Conservation (phyloP, 768 basidiomycete genomes). For the Lactarius pseudohatsudake region DNA sequence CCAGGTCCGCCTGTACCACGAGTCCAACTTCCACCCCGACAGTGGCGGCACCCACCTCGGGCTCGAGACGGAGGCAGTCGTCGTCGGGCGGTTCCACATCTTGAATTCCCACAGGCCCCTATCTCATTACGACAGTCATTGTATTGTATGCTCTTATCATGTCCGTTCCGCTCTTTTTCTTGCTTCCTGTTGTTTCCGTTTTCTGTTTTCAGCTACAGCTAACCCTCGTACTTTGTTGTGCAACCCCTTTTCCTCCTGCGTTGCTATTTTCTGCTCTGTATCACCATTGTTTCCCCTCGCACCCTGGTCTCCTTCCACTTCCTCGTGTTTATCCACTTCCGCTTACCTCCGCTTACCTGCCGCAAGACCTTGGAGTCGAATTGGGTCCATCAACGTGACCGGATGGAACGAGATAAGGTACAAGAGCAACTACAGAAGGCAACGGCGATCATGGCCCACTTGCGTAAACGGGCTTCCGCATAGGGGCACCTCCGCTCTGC, state of each 20-base stretch:
- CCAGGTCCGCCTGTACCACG: not conserved
- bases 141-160: not conserved
- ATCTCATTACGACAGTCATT: not conserved
- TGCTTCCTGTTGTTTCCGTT: not conserved
- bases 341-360: not conserved
- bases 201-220: conserved; percentile 5
- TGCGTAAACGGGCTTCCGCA: not conserved
- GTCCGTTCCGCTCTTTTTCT: conserved; percentile 1
- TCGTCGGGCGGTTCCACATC: not conserved
- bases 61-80: not conserved
- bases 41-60: not conserved
- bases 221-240: conserved; percentile 2
- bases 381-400: not conserved
- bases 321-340: not conserved
- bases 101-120: not conserved
- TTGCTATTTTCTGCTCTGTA: conserved; percentile 12
- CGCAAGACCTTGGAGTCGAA: not conserved
- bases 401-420: not conserved
- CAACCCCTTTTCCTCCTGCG: not conserved
- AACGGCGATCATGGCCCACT: not conserved
- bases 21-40: not conserved
- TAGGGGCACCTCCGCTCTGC: not conserved
- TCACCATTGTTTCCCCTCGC: not conserved
- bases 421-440: not conserved
- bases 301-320: not conserved